Evolutionary conservation across 1,284 basidiomycete species (phyloP), one percentile per base, ranked within the genome.

Genomic region (Ganoderma sinense): DNA sequence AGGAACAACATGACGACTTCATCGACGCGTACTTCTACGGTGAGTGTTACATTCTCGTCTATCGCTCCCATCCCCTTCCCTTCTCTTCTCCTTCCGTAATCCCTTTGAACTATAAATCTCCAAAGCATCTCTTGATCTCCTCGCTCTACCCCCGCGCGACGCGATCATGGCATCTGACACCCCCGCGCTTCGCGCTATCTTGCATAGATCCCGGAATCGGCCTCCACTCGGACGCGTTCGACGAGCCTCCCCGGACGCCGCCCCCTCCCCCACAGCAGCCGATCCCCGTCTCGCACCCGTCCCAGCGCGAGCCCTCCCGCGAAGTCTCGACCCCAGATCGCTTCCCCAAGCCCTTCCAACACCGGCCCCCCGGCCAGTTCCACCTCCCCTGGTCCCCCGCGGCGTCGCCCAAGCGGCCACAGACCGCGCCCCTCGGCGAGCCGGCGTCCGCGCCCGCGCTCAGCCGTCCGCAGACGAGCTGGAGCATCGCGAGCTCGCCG

Each of bases 1-100:
- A 81, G 16, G 83, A 84, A 31, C 82, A 83, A 23, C 86, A 82
- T 58, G 86, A 87, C 31, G 84, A 87, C 43, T 73, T 84, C 39
- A 76, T 87, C 3, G 87, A 88, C 69, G 78, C 82, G 8, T 87
- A 85, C 71, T 84, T 88, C 66, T 80, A 80, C 75, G 85, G 88
- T 86, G 77, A 67, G 82, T 62, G 29, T 84, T 84, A 72, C 79
- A 80, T 56, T 58, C 55, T 64, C 59, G 62, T 6, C 59, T 56
- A 62, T 67, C 68, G 58, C 58, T 40, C 40, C 11, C 29, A 11
- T 23, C 60, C 36, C 1, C 36, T 48, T 23, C 66, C 59, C 65
- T 59, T 26, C 16, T 53, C 48, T 53, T 26, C n/a, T 48, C 48
- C 11, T 53, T 53, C 23, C 62, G 39, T 45, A 61, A 61, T 62